Conservation (phyloP, 116 monocot genomes). For the Phalaenopsis hybrid region DNA sequence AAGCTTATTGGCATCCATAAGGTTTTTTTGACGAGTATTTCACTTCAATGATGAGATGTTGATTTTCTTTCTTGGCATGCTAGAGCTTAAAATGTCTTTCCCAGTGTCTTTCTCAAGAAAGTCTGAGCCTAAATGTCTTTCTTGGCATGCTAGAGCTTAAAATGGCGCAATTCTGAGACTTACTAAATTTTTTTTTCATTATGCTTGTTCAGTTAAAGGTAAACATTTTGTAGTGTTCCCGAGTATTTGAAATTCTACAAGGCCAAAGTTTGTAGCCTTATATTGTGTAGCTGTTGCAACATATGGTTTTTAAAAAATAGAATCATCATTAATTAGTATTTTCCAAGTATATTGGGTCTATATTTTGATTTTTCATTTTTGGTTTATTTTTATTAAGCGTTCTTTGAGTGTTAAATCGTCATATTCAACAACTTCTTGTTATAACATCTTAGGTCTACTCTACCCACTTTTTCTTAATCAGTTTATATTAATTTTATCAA, state of each 20-base stretch:
- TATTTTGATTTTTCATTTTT: neutral
- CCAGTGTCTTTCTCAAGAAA: no score
- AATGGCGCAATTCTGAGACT: neutral
- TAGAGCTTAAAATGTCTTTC: neutral
- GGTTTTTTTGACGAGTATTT: neutral
- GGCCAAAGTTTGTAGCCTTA: neutral
- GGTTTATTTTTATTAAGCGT: neutral
- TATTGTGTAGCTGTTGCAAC: neutral
- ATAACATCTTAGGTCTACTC: no score
- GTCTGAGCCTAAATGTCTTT: no score
- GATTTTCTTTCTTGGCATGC: neutral
- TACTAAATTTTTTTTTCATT: neutral
- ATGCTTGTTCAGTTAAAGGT: neutral
- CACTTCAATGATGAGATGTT: neutral
- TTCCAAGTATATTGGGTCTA: neutral
- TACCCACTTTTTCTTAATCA: no score
- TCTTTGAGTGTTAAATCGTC: no score
- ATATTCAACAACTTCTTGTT: no score
- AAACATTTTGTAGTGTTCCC: neutral
- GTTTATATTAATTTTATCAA: no score
- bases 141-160: neutral
- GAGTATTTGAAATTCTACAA: neutral
- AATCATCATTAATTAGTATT: neutral
- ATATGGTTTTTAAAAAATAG: neutral
- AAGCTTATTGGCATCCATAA: neutral